Evolutionary conservation across 192 early-diverging fungal genomes (phyloP).

Genomic region (Coemansia sp.): DNA sequence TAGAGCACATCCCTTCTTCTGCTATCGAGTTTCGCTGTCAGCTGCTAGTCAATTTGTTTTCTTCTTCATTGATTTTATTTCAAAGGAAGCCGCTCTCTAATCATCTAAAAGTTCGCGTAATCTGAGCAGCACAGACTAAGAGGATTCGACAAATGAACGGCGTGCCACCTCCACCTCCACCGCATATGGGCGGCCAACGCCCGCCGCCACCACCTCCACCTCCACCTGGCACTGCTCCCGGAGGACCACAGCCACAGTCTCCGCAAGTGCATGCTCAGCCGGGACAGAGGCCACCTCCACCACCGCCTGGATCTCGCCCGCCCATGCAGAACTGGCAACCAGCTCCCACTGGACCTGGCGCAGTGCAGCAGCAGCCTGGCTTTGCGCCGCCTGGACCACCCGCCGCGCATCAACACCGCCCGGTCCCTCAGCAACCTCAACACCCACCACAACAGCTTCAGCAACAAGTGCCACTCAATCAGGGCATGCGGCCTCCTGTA

Average conservation of each 20-base stretch:
- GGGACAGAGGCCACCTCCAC: conserved; percentile 25
- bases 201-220: conserved; percentile 20
- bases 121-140: not conserved
- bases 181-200: conserved; percentile 14
- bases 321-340: conserved; percentile 30
- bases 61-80: not conserved
- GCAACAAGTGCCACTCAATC: conserved; percentile 7
- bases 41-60: not conserved
- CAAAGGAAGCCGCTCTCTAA: not conserved
- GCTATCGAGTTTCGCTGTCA: not conserved
- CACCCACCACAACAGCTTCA: conserved; percentile 18
- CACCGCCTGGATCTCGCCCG: conserved; percentile 26
- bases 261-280: conserved; percentile 7
- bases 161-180: conserved; percentile 11
- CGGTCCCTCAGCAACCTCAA: conserved; percentile 18
- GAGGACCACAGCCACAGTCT: conserved; percentile 9
- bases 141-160: conserved; percentile 11
- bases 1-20: not conserved
- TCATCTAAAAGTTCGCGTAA: not conserved
- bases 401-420: conserved; percentile 19
- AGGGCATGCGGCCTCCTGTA: conserved; percentile 12
- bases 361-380: conserved; percentile 27
- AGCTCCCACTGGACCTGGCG: conserved; percentile 17
- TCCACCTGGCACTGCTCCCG: conserved; percentile 3
- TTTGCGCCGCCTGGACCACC: conserved; percentile 33